Percentiles rank a stretch among this genome's conserved stretches.
Conservation (phyloP, 306 rosid genomes). For the Vigna angularis region DNA sequence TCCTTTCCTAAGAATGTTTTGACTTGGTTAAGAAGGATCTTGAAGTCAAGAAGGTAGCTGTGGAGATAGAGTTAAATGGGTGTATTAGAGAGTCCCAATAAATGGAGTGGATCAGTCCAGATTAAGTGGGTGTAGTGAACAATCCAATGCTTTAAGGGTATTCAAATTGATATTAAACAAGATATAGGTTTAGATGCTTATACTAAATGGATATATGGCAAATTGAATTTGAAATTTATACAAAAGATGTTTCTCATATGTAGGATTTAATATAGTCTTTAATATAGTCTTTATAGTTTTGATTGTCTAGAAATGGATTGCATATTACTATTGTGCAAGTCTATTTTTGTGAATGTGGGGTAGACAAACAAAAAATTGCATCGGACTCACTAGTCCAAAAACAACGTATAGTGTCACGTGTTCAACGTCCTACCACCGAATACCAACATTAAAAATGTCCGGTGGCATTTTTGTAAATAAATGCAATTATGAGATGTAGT, state of each 20-base stretch:
- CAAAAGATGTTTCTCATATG: conserved; percentile 54
- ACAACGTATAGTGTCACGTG: no score
- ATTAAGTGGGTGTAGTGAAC: conserved; percentile 73
- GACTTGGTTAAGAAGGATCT: conserved; percentile 69
- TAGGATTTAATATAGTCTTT: no score
- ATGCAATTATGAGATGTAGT: no score
- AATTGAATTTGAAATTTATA: conserved; percentile 62
- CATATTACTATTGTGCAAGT: no score
- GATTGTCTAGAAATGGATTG: no score
- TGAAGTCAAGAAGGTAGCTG: conserved; percentile 63
- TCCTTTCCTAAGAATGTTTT: conserved; percentile 67
- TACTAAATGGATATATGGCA: conserved; percentile 46
- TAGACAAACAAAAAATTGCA: no score
- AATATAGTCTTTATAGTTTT: no score
- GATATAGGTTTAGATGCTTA: conserved; percentile 44
- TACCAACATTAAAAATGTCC: no score
- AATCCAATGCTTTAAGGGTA: conserved; percentile 67
- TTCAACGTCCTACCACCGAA: no score
- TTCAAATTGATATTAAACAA: conserved; percentile 51
- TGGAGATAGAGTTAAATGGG: conserved; percentile 68
- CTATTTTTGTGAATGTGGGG: no score
- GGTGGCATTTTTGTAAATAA: no score
- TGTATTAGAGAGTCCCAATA: conserved; percentile 86
- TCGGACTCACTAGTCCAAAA: no score
- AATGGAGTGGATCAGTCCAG: conserved; percentile 58